Evolutionary conservation across 2,329 filamentous ascomycete species (phyloP).

Genomic region (Teratosphaeria zuluensis): DNA sequence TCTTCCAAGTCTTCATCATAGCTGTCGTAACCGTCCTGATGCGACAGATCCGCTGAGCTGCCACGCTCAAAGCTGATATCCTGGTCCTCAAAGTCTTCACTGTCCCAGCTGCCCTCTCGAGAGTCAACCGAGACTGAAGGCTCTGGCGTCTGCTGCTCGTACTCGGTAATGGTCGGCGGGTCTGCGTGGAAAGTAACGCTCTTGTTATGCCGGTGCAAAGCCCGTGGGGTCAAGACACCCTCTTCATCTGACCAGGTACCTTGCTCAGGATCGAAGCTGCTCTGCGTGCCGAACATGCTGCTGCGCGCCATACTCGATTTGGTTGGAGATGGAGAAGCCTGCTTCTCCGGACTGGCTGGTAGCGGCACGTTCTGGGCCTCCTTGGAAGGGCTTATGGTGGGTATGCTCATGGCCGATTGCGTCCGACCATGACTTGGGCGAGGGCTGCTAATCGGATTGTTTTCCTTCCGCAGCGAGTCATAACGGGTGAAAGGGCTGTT

Average conservation of each 20-base stretch:
- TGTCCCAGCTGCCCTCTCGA: constrained; percentile 87
- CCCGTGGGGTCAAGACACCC: constrained; percentile 53
- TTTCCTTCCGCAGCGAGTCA: constrained; percentile 35
- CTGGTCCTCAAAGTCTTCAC: constrained; percentile 60
- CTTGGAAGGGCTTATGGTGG: constrained; percentile 48
- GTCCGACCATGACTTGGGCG: constrained; percentile 29
- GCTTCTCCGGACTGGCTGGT: constrained; percentile 45
- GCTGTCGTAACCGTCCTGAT: constrained; percentile 50
- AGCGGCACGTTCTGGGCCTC: constrained; percentile 17
- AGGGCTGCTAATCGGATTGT: constrained; percentile 23
- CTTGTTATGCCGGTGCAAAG: constrained; percentile 77
- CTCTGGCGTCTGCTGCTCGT: constrained; percentile 94
- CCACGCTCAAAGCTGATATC: constrained; percentile 54
- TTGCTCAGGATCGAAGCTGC: constrained; percentile 55
- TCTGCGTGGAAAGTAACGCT: constrained; percentile 94
- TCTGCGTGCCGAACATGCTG: constrained; percentile 40
- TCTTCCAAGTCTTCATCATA: constrained; percentile 94
- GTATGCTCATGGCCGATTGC: constrained; percentile 53
- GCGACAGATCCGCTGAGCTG: constrained; percentile 46
- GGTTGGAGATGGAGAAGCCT: constrained; percentile 65
- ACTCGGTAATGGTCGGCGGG: constrained; percentile 91
- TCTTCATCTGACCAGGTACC: constrained; percentile 60
- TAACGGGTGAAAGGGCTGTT: constrained; percentile 58
- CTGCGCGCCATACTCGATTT: constrained; percentile 77
- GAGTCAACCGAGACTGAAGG: constrained; percentile 76